Base-by-base conservation (phyloP, 495 filamentous ascomycete genomes). In the Aspergillus sclerotiicarbonarius region DNA sequence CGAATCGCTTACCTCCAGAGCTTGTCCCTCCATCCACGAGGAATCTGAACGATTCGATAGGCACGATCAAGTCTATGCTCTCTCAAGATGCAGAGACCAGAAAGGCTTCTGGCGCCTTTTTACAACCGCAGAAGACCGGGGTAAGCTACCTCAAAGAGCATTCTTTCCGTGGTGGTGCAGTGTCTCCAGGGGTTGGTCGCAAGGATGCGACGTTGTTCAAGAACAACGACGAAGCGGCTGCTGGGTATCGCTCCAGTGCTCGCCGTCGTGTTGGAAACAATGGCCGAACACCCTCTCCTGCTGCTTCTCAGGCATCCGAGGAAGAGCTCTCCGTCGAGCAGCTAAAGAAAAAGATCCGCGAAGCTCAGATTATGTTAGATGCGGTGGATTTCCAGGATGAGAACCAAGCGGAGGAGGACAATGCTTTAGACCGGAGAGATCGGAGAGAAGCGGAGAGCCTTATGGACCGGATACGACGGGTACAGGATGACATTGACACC, bases 201-300 rank as follows among this genome's bases (percentile, higher is more conserved):
- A 97, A 98, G 69, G 95, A 99, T 73, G 95, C 89, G 15, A 99
- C 95, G 1, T 86, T 97, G 45, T 99, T 92, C 74, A 93, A 93
- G 68, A 96, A 98, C 66, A 94, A 98, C 60, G 92, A 96, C 60
- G 92, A 96, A 57, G 86, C 87, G 49, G 74, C 81, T 57, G 81
- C 92, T 51, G 92, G 92, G 3, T 99, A 99, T 60, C 88, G 86
- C 55, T 98, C 94, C 8, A 97, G 93, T 69, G 95, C 95, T 51
- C 88, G 95, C 58, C 90, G 90, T 51, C 84, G 95, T 53, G 68
- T 88, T 43, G 83, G 91, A 30, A 87, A 84, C n/a, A 87, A 82
- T 48, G 82, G 81, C 21, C 80, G 86, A 19, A 95, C 91, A 1
- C 92, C 93, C 8, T 88, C 85, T 20, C 87, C 86, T 31, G 78